These are phyloP conservation scores for Novymonas esmeraldas DNA, from an alignment of 208 protist species.

Conservation along the genomic window DNA sequence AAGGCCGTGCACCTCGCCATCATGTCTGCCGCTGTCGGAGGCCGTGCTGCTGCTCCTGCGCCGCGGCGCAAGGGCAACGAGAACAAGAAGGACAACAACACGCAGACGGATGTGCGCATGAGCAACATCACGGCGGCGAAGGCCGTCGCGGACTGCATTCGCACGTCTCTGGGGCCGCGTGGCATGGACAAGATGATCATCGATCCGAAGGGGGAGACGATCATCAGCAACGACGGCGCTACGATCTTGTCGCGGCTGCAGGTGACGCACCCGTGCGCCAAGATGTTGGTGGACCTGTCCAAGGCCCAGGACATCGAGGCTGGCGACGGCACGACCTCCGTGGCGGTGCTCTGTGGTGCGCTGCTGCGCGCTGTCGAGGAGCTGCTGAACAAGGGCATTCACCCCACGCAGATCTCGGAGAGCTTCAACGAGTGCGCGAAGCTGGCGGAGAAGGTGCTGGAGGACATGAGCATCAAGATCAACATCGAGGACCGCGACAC, in stretches of 20 bases:
- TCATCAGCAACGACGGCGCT: constrained; percentile 99
- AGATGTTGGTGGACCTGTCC: constrained; percentile 99
- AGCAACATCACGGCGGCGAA: constrained; percentile 95
- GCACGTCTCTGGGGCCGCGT: constrained; percentile 98
- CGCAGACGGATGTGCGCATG: constrained; percentile 92
- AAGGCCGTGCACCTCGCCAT: too few relatives aligned
- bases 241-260: constrained; percentile 98
- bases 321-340: constrained; percentile 99
- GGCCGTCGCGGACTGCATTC: constrained; percentile 97
- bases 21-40: constrained; percentile 28
- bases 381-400: constrained; percentile 97
- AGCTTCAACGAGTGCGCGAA: constrained; percentile 89
- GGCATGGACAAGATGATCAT: constrained; percentile 99
- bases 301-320: constrained; percentile 99
- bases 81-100: constrained; percentile 89
- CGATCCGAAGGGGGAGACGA: constrained; percentile 92
- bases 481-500: constrained; percentile 93
- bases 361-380: constrained; percentile 92
- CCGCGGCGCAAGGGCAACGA: constrained; percentile 56
- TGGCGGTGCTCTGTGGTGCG: constrained; percentile 97
- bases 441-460: constrained; percentile 93
- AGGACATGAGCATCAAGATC: constrained; percentile 94
- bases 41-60: constrained; percentile 2
- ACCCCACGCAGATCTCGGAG: constrained; percentile 96
- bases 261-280: constrained; percentile 97